Evolutionary conservation across 306 rosid genomes (phyloP).

Genomic region (Prinsepia uniflora): DNA sequence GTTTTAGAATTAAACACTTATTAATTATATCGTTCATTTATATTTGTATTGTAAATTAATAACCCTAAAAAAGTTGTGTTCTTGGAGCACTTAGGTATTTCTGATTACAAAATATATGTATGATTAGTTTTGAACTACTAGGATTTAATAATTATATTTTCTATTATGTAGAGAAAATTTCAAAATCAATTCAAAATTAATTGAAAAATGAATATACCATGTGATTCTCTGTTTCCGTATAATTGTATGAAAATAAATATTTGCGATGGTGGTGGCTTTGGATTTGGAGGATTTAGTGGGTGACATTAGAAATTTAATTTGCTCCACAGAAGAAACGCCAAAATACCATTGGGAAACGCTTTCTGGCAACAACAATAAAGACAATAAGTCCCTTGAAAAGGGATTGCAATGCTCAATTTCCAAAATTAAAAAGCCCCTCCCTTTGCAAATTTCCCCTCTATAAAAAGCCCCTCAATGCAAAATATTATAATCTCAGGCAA

Average conservation of each 20-base stretch:
- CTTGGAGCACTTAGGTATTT: too few species aligned
- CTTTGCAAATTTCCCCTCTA: neutral
- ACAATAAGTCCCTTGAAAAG: constrained; percentile 34
- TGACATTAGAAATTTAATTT: constrained; percentile 30
- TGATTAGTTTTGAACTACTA: too few species aligned
- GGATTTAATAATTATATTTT: too few species aligned
- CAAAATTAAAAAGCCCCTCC: neutral
- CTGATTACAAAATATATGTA: too few species aligned
- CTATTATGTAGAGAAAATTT: too few species aligned
- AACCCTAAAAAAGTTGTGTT: too few species aligned
- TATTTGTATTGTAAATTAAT: too few species aligned
- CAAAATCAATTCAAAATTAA: too few species aligned
- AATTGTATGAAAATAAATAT: too few species aligned
- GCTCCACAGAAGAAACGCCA: constrained; percentile 41
- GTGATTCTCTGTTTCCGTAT: neutral
- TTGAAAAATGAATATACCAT: too few species aligned
- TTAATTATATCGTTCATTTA: too few species aligned
- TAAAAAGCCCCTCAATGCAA: constrained; percentile 29
- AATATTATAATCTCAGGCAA: constrained; percentile 2
- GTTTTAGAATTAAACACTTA: too few species aligned
- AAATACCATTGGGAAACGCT: constrained; percentile 60
- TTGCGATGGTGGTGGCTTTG: neutral
- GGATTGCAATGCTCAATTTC: constrained; percentile 22
- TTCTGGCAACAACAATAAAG: constrained; percentile 45
- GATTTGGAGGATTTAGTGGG: constrained; percentile 16